phyloP scores from a whole-genome alignment of 2,329 filamentous ascomycete species.

The Penicillium vulpinum region DNA sequence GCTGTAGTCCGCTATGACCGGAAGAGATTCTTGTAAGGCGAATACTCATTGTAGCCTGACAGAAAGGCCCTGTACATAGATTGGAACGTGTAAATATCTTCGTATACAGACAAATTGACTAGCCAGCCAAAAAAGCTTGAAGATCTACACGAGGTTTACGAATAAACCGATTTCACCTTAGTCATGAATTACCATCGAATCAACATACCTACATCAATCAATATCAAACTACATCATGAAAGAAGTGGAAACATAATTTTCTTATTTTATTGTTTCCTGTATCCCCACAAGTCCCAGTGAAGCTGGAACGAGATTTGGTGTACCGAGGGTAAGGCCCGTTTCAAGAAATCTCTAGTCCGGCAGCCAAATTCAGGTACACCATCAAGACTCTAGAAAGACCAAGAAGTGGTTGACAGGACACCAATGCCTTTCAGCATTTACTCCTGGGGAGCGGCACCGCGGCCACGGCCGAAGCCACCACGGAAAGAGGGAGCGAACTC shows the following conservation, averaged over 20 bases:
- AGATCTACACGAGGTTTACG: not conserved
- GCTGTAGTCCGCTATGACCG: conserved; percentile 38
- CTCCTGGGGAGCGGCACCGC: conserved; percentile 72
- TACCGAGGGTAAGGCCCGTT: conserved; percentile 27
- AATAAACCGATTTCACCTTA: not conserved
- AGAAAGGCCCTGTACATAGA: not conserved
- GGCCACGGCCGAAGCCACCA: conserved; percentile 86
- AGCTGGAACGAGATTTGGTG: conserved; percentile 20
- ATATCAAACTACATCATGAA: conserved; percentile 32
- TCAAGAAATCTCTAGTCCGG: conserved; percentile 30
- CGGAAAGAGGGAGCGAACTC: conserved; percentile 93
- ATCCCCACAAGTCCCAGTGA: conserved; percentile 23
- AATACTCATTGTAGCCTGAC: not conserved
- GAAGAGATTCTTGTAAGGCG: conserved; percentile 41
- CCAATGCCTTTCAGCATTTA: conserved; percentile 36
- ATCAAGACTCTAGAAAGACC: conserved; percentile 34
- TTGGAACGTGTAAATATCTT: not conserved
- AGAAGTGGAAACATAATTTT: conserved; percentile 28
- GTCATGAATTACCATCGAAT: not conserved
- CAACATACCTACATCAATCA: conserved; percentile 4
- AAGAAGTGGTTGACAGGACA: conserved; percentile 30
- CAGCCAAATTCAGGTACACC: conserved; percentile 28
- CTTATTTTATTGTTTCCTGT: conserved; percentile 27
- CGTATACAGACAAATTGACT: not conserved
- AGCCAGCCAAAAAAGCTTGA: not conserved